phyloP scores from a whole-genome alignment of 2,329 filamentous ascomycete genomes.

The Trichoderma koningii region DNA sequence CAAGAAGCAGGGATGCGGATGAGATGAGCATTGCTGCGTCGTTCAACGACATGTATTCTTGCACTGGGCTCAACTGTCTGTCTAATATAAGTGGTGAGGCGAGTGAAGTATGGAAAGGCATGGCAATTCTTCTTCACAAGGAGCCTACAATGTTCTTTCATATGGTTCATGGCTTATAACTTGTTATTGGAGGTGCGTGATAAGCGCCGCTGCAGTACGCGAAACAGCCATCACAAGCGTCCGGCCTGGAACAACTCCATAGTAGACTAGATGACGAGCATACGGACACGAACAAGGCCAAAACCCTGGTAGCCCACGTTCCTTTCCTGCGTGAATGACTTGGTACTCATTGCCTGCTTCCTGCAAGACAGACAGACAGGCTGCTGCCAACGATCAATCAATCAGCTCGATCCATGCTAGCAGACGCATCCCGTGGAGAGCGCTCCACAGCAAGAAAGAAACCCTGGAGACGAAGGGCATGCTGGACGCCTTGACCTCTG shows the following conservation, averaged over 20 bases:
- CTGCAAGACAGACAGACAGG: too few species aligned
- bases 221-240: background rate
- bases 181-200: background rate
- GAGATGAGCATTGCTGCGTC: background rate
- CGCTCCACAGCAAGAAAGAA: too few species aligned
- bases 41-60: background rate
- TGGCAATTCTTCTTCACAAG: background rate
- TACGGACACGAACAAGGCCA: background rate
- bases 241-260: too few species aligned
- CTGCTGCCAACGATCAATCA: too few species aligned
- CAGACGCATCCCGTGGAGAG: too few species aligned
- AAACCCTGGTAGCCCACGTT: background rate
- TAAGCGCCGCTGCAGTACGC: slow-evolving; percentile 2
- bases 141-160: background rate
- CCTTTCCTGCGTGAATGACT: background rate
- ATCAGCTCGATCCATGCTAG: too few species aligned
- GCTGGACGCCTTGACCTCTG: background rate
- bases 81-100: background rate
- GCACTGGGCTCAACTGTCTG: background rate
- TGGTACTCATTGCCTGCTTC: too few species aligned
- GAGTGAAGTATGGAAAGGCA: background rate
- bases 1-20: background rate
- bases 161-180: background rate
- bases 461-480: too few species aligned
- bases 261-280: background rate